Percentiles rank a stretch among this genome's conserved stretches.
phyloP scores from a whole-genome alignment of 345 rosid genomes.

The Ricinus communis region DNA sequence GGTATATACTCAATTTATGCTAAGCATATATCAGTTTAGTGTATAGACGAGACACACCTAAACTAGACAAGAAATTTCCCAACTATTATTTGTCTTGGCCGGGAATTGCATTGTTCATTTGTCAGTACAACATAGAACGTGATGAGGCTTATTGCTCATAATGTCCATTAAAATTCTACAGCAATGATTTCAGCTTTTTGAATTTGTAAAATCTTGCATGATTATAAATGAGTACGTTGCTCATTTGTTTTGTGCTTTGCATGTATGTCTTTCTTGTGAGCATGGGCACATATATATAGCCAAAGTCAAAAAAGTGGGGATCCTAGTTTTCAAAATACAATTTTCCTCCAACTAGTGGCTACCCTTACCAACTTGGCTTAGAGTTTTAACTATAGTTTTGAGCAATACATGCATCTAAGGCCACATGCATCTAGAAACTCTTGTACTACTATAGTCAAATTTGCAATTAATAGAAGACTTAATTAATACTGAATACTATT shows the following conservation, averaged over 20 bases:
- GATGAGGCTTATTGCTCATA: constrained; percentile 6
- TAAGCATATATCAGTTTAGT: too few relatives aligned
- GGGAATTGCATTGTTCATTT: constrained; percentile 12
- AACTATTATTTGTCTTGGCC: too few relatives aligned
- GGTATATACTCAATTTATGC: too few relatives aligned
- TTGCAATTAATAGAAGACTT: too few relatives aligned
- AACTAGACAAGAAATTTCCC: too few relatives aligned
- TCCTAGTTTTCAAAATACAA: neutral
- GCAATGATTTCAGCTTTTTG: constrained; percentile 36
- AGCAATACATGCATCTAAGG: too few relatives aligned
- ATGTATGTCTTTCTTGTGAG: constrained; percentile 11
- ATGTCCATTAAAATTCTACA: constrained; percentile 17
- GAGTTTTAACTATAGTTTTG: neutral
- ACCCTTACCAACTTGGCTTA: neutral
- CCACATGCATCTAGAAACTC: neutral
- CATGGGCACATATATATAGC: neutral
- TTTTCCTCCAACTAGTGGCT: neutral
- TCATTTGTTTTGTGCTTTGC: neutral
- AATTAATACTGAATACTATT: too few relatives aligned
- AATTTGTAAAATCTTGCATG: constrained; percentile 1
- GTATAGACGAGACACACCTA: too few relatives aligned
- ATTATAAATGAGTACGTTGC: neutral
- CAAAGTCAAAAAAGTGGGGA: constrained; percentile 7
- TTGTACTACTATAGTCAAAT: too few relatives aligned
- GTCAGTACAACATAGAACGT: constrained; percentile 1